These are phyloP conservation scores for Neocallimastix lanati DNA, from an alignment of 192 early-diverging fungal species.

Conservation along the genomic window DNA sequence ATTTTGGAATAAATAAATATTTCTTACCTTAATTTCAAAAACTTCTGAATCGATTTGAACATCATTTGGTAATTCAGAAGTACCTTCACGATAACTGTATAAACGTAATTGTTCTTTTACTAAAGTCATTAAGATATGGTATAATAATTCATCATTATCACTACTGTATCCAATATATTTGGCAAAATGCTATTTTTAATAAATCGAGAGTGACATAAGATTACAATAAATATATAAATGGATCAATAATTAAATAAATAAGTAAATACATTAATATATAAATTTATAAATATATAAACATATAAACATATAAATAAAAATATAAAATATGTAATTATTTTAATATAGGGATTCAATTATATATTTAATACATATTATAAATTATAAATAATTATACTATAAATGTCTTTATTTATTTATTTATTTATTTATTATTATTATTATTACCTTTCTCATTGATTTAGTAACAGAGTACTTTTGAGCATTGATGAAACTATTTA, in stretches of 20 bases:
- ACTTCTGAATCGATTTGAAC: background rate
- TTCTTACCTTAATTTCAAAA: constrained; percentile 34
- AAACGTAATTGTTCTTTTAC: constrained; percentile 58
- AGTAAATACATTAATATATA: too few relatives aligned
- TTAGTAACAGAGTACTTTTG: constrained; percentile 87
- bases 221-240: too few relatives aligned
- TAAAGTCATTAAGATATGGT: constrained; percentile 52
- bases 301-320: too few relatives aligned
- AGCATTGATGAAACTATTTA: constrained; percentile 76
- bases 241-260: too few relatives aligned
- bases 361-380: too few relatives aligned
- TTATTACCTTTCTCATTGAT: constrained; percentile 43
- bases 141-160: constrained; percentile 67
- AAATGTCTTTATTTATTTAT: too few relatives aligned
- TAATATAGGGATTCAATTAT: too few relatives aligned
- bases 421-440: background rate
- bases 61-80: constrained; percentile 19
- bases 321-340: too few relatives aligned
- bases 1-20: too few relatives aligned
- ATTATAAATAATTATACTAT: too few relatives aligned
- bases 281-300: too few relatives aligned
- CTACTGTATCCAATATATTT: constrained; percentile 59
- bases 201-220: too few relatives aligned
- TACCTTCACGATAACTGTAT: constrained; percentile 34
- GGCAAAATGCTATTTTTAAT: constrained; percentile 65